Base-by-base conservation (phyloP, 805 yeast species). In the Kazachstania psychrophila region DNA sequence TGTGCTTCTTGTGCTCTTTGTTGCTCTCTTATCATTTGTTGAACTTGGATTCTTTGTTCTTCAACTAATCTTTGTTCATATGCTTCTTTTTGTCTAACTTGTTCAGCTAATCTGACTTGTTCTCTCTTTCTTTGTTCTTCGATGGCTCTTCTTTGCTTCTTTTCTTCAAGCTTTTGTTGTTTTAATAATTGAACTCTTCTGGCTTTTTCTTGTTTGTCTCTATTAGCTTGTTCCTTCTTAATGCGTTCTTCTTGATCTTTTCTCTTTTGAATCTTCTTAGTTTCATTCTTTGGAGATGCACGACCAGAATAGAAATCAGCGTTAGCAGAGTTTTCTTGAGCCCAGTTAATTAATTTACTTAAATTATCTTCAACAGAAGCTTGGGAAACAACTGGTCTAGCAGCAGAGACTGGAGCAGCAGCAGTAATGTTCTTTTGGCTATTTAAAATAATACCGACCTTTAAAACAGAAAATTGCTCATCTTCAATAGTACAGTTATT, bases 401-500 rank as follows among this genome's bases (percentile, higher is more conserved):
- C 23, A 10, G 23, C 23, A n/a, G n/a, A n/a, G n/a, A n/a, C n/a
- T 6, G 12, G 12, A 16, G 27, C 14, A 16, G 19, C n/a, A 36
- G 17, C 13, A 20, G 5, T 2, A 2, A 6, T 4, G 23, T 18
- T 6, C 3, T 29, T n/a, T 10, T n/a, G n/a, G n/a, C n/a, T n/a
- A n/a, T 39, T 37, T 12, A 33, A 19, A 5, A 24, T 25, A 28
- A 41, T 39, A 7, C 37, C 42, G 12, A 52, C 31, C 24, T 44
- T 44, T 27, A 52, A 40, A 3, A 48, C 42, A 9, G 48, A 54
- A 34, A 36, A 28, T 8, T 39, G 37, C 32, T 44, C 41, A 31
- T 48, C 47, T 36, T 48, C 44, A 6, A 54, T 41, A 28, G 43
- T 49, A 36, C 56, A 52, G 9, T 50, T 46, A 4, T 38, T 33